Base-by-base conservation (phyloP, 2,329 filamentous ascomycete species). In the Ascosphaera apis region DNA sequence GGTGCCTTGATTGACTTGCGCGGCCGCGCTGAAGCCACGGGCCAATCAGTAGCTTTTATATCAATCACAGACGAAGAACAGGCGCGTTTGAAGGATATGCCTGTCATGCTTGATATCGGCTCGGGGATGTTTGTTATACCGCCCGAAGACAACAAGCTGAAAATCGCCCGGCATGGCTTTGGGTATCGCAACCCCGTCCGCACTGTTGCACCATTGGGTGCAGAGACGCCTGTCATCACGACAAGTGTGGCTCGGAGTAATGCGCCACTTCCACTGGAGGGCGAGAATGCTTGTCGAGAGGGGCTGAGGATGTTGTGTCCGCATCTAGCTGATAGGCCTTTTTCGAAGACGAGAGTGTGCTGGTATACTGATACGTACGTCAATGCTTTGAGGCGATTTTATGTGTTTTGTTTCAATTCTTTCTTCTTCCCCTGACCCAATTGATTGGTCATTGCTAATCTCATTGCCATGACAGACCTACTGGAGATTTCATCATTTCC, bases 21-120 rank as follows among this genome's bases (percentile, higher is more conserved):
- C 33, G 80, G 81, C 17, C 69, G 78, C 32, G 74, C 73, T 28
- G 68, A 76, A 42, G 78, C 84, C 2, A 91, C 82, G 0, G 86
- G 81, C 11, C 86, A 95, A 48, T 68, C 70, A 0, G 51, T 95
- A 17, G 76, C 68, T 9, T 93, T 91, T 57, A 60, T 92, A 43
- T 63, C 71, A 42, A 66, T 95, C 45, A 76, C 72, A 0, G 58
- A 69, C 12, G 66, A 67, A 3, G 84, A 93, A 54, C 72, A 84
- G 54, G 59, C 61, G 12, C 53, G 54, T 3, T 60, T 92, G 8
- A 61, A 60, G 31, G 56, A 68, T 23, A 71, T 74, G 47, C 84
- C 84, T 0, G 76, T 82, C 3, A 48, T 62, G 35, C 47, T 63
- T 35, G 62, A 61, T 45, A 55, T 62, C 40, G 53, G 52, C 3